Evolutionary conservation across 345 rosid species (phyloP), one percentile per base, ranked within the genome.

Genomic region (Crucihimalaya himalaica): DNA sequence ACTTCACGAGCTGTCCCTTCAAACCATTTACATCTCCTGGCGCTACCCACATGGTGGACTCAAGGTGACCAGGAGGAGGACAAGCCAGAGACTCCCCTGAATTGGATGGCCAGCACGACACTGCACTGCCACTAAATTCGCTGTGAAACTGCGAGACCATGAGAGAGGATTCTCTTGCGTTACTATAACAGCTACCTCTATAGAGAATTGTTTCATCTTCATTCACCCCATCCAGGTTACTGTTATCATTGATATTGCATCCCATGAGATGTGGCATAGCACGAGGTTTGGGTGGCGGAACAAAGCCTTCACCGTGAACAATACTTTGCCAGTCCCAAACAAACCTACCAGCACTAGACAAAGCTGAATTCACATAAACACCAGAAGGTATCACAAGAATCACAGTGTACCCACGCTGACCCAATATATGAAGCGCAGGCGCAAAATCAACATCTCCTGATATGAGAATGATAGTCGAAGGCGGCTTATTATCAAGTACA

Each of bases 281-380:
- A 53, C 81, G 91, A 29, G 79, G 60, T 77, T 83, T 88, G 0
- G 83, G 62, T 1, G 83, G 61, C 4, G 86, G 92, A 20, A 87
- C 86, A 79, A 87, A 95, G 12, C 99, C 99, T 85, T 92, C 96
- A 21, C 99, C 99, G 18, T 85, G 96, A 81, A 89, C 96, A 79
- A 95, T 89, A 60, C 96, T 90, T 15, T 86, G 87, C 99, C 99
- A 95, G 75, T 95, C 98, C 99, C 99, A 95, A 25, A 95, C 96
- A 70, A 85, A 95, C 69, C 78, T 92, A 66, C 97, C 98, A 34
- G 97, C 97, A 84, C 84, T 92, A 79, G 86, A 64, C 62, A 95
- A 85, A 40, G 98, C 99, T 0, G 98, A 84, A 7, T 97, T 92
- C 45, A 95, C 98, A 40, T 85, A 88, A 0, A 84, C 91, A 21